Base-by-base conservation (phyloP, 2,329 filamentous ascomycete species). In the Xylariaceae sp. region DNA sequence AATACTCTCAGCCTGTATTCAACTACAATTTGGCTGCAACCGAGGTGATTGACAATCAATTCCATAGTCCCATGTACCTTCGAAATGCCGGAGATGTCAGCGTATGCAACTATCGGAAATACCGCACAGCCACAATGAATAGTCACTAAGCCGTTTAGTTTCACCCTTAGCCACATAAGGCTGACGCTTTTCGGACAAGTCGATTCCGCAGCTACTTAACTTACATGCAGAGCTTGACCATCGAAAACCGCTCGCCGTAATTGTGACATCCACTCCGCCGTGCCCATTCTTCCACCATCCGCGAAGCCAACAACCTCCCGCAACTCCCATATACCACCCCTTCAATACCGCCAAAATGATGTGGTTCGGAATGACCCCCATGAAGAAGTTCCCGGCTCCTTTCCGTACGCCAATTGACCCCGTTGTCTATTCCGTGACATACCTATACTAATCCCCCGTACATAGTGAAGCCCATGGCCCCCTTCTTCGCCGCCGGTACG, bases 401-500 rank as follows among this genome's bases (percentile, higher is more conserved):
- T 76, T 91, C 73, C 78, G 88, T 92, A 83, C 70, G 88, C 85
- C 70, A 73, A 77, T 74, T 67, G 64, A 54, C 54, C 53, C 56
- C 8, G 26, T 26, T 19, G 43, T 34, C 59, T 39, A 30, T 40
- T 46, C 35, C 53, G 46, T 44, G 47, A 50, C 26, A 56, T 47
- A 34, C 46, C 53, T 67, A 19, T 19, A 61, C 62, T 68, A 60
- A 67, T 68, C 45, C 69, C 59, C 69, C 59, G 68, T 60, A 61
- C 54, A 62, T 71, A 97, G 92, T 89, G 78, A 83, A 84, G 81
- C 91, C 92, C 68, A 86, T 95, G 86, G 85, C 84, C 74, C 92
- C 92, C 67, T 97, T 97, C 84, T 94, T 91, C 81, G 80, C 82
- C 75, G 92, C 92, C 73, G 91, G 92, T 96, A 94, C 72, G 88